phyloP scores from a whole-genome alignment of 2,329 filamentous ascomycete genomes.

The Epichloe bromicola region DNA sequence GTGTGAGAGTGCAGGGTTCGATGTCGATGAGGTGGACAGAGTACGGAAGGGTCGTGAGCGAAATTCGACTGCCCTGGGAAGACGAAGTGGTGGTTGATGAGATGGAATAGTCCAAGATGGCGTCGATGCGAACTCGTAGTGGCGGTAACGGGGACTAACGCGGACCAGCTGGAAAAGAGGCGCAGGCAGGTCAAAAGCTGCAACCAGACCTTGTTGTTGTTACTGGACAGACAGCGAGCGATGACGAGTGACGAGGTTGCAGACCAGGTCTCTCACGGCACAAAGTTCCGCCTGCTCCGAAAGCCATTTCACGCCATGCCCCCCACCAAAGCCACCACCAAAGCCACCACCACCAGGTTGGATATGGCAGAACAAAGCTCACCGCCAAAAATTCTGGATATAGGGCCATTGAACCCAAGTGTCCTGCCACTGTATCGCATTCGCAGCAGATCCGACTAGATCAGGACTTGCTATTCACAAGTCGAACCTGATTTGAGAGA shows the following conservation, averaged over 20 bases:
- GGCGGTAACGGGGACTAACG: background rate
- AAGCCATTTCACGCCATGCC: background rate
- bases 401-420: background rate
- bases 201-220: too few relatives aligned
- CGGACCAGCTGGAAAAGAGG: background rate
- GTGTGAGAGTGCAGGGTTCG: background rate
- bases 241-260: background rate
- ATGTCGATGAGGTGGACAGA: background rate
- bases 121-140: background rate
- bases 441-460: background rate
- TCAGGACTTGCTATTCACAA: background rate
- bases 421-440: background rate
- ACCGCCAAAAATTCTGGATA: conserved; percentile 21
- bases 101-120: conserved; percentile 1
- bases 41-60: background rate
- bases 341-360: background rate
- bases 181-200: background rate
- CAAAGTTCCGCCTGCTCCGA: conserved; percentile 4
- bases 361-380: conserved; percentile 12
- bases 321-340: conserved; percentile 7
- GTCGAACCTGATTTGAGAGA: background rate
- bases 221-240: background rate
- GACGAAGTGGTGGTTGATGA: background rate
- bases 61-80: background rate
- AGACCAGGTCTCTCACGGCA: background rate